Percentiles rank a stretch among this genome's conserved stretches.
phyloP scores from a whole-genome alignment of 768 basidiomycete species.

The Leccinellum luteum region DNA sequence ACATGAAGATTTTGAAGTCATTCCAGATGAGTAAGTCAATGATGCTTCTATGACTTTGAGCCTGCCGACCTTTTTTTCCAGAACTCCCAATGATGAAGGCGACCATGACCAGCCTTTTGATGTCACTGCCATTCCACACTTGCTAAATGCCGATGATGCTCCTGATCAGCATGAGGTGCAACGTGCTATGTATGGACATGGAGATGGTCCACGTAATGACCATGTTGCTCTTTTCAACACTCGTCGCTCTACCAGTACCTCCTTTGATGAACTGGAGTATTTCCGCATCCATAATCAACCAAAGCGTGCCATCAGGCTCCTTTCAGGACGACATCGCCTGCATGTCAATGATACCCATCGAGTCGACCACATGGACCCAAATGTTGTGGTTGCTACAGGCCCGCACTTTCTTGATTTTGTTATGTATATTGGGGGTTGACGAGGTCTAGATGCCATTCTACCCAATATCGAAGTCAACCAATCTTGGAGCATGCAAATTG shows the following conservation, averaged over 20 bases:
- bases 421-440: background rate
- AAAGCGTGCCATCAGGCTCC: background rate
- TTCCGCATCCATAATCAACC: background rate
- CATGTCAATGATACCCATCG: background rate
- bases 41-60: no score
- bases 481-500: background rate
- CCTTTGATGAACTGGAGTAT: no score
- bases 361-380: background rate
- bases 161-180: background rate
- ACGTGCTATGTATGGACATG: background rate
- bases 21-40: no score
- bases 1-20: no score
- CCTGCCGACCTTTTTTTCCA: no score
- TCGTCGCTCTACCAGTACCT: background rate
- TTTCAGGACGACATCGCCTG: background rate
- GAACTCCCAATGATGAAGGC: background rate
- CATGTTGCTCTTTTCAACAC: background rate
- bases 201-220: background rate
- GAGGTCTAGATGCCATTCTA: background rate
- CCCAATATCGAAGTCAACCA: background rate
- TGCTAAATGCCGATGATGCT: background rate
- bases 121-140: background rate
- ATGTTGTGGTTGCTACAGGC: background rate
- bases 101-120: background rate
- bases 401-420: background rate